Base-by-base conservation (phyloP, 2,329 filamentous ascomycete genomes). In the Fusarium albosuccineum region DNA sequence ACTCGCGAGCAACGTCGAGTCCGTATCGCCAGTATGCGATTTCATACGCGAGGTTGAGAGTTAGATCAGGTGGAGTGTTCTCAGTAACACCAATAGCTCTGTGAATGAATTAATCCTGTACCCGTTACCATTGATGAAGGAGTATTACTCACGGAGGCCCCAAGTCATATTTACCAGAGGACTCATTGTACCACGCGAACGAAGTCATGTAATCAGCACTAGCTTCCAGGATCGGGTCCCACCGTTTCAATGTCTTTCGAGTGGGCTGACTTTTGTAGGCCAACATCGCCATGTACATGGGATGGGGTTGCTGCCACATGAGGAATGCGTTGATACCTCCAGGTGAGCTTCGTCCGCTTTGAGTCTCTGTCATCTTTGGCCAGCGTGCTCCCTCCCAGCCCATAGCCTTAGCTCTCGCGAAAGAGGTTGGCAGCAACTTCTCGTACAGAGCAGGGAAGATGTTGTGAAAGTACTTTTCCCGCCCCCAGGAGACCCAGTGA, bases 11-110 rank as follows among this genome's bases (percentile, higher is more conserved):
- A 2, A 88, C 73, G 26, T 85, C 81, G 14, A 89, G 79, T 2
- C 87, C 87, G 61, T 89, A 89, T 14, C 84, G 80, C 86, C 86
- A 89, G 74, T 89, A 89, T 7, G 86, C 83, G 6, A 86, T 76
- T 75, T 89, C 87, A 57, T 89, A 89, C 0, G 86, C 82, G 16
- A 87, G 85, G 67, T 89, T 89, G 3, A 84, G 71, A 0, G 86
- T 89, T 2, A 70, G 74, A 61, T 88, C 88, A 1, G 86, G 86
- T 10, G 81, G 80, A 0, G 87, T 89, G 65, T 88, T 89, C 69
- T 89, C 87, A 1, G 83, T 81, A 1, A 79, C 82, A 1, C 81
- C 80, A 17, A 82, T 82, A 67, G 82, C 57, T 9, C 68, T 68
- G 6, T 4, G 2, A 6, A n/a, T 4, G 6, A 5, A 27, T 49